Conservation (phyloP, 495 filamentous ascomycete genomes). For the Trichoderma reesei region DNA sequence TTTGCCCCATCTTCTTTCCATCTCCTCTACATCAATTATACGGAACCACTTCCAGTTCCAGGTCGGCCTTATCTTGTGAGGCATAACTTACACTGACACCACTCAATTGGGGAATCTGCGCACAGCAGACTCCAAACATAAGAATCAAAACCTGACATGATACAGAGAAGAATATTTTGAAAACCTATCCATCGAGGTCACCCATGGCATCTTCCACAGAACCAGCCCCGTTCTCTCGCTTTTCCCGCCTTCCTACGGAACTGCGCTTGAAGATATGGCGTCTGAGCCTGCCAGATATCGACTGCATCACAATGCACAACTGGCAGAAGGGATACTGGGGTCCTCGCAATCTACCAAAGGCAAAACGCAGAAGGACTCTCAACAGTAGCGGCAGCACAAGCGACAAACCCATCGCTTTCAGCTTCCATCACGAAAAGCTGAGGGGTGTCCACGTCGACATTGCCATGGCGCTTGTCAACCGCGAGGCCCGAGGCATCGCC, state of each 20-base stretch:
- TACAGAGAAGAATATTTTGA: neutral
- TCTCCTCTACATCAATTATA: no score
- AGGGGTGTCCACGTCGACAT: neutral
- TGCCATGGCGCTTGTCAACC: neutral
- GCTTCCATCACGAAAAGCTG: neutral
- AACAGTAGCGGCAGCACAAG: neutral
- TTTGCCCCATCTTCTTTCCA: no score
- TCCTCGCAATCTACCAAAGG: neutral
- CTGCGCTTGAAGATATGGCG: neutral
- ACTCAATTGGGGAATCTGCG: no score
- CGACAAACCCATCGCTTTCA: neutral
- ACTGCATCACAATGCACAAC: neutral
- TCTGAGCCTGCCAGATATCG: neutral
- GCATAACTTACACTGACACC: no score
- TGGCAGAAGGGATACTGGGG: neutral
- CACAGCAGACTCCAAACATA: no score
- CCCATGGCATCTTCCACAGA: neutral
- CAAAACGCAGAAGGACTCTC: no score
- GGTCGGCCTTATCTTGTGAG: no score
- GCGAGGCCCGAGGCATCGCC: neutral
- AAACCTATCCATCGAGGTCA: neutral
- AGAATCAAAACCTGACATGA: neutral
- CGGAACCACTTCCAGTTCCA: no score
- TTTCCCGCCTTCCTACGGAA: neutral
- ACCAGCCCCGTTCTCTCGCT: neutral